Evolutionary conservation across 352 stramenopile species (phyloP), one percentile per base, ranked within the genome.

Genomic region (Pythium sukuiense): DNA sequence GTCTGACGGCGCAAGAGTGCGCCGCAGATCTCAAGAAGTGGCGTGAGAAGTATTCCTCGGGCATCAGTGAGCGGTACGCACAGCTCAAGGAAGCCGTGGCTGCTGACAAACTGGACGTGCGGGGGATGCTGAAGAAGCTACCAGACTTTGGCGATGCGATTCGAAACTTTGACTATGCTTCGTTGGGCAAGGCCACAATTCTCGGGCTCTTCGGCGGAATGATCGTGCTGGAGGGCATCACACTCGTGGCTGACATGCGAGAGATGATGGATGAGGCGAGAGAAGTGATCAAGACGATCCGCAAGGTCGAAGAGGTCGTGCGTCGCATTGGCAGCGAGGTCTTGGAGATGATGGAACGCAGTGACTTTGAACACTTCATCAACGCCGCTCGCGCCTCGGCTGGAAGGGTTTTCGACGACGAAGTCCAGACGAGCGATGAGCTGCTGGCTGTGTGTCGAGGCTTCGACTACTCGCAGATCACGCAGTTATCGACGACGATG

Each of bases 271-370:
- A 7, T 4, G 5, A 62, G 43, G 56, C 56, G 29, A 26, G 27
- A 16, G 39, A 39, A 3, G 56, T 62, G 6, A 45, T 62, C 43
- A 27, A 30, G 3, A 43, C 13, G 56, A 62, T 62, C 27, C 32
- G 29, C 11, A 30, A 55, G 5, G 41, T 45, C 26, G 27, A 29
- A 12, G 16, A 16, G 8, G 26, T 62, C 41, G 43, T 62, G 13
- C 56, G 56, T 9, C 2, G 5, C 41, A 62, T 62, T 14, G 56
- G 56, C 56, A 62, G 32, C 56, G n/a, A 53, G 14, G n/a, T 62
- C n/a, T 18, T 62, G 13, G 56, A 62, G 2, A 16, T 53, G 18
- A 16, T 55, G 14, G 56, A 62, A 29, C 39, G 27, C 5, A 26
- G 13, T 1, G 41, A 62, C 14, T 62, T 62, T 18, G 41, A 62